These are phyloP conservation scores for Hygrophila difformis DNA, from an alignment of 257 asterid genomes.

Conservation along the genomic window DNA sequence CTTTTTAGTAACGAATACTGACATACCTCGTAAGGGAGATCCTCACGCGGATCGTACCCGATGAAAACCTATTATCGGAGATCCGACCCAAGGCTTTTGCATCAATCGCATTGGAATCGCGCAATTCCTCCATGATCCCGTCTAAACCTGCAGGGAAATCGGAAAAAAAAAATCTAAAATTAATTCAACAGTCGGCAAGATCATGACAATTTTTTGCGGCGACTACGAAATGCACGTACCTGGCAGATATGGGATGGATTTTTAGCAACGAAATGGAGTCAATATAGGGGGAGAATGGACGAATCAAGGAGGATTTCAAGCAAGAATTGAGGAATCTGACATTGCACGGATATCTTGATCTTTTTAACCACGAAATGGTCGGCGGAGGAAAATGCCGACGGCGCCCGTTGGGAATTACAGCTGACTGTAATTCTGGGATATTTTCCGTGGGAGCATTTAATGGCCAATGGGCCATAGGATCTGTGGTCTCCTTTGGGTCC, in stretches of 20 bases:
- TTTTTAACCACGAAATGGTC: no score
- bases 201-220: background rate
- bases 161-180: background rate
- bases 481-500: no score
- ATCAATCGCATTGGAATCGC: constrained; percentile 13
- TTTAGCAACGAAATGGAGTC: constrained; percentile 9
- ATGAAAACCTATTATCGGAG: constrained; percentile 27
- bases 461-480: no score
- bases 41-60: constrained; percentile 59
- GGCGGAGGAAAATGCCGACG: no score
- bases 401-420: no score
- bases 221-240: constrained; percentile 10
- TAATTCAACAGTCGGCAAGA: background rate
- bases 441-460: no score
- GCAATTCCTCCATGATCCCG: constrained; percentile 19
- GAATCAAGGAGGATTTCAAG: no score
- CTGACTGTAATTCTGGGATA: no score
- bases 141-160: constrained; percentile 10
- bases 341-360: no score
- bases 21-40: constrained; percentile 55
- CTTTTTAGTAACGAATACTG: constrained; percentile 36
- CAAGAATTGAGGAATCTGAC: no score
- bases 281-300: background rate
- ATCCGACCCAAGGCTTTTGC: background rate
- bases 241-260: constrained; percentile 19